Evolutionary conservation across 106 monocot genomes (phyloP), one percentile per base, ranked within the genome.

Genomic region (Dendrobium chrysotoxum): DNA sequence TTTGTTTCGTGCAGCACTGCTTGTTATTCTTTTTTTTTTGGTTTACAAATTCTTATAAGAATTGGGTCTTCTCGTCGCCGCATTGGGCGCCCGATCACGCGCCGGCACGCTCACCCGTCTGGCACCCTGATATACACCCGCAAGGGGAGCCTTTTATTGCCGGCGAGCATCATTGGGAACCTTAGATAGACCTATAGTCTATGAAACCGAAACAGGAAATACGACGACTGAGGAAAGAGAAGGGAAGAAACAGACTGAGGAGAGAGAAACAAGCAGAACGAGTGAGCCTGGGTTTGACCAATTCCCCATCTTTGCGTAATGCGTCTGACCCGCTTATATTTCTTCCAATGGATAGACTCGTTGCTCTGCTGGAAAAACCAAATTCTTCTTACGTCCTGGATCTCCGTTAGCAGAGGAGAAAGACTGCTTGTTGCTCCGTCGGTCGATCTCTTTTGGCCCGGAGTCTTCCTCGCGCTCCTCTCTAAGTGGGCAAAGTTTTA

Each of bases 261-360:
- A 35, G 31, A 35, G 70, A 74, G 41, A 74, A 42, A 42, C 21
- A 74, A 40, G 4, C 17, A 40, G 18, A 39, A 20, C 17, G 74
- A 42, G 6, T 41, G 70, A 35, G 70, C 74, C 20, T 40, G 74
- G 74, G 74, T 74, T 74, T 74, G 74, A 74, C 74, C 41, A n/a
- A 42, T 41, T 74, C 74, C 3, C 0, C 41, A 38, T 74, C 74
- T 74, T n/a, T 10, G 17, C 5, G 17, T 2, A 9, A 76, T n/a
- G 76, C 16, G 47, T 45, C 44, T 45, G 10, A 76, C 11, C 23
- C 28, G 76, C 76, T 45, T 47, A 76, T 76, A 40, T 76, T 76
- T 28, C 26, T 47, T 23, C 44, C 30, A 41, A 47, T 74, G 74
- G 74, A 21, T 18, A 2, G 35, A 41, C 76, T 47, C 28, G 4